phyloP scores from a whole-genome alignment of 495 filamentous ascomycete genomes.

The Xylaria venustula region DNA sequence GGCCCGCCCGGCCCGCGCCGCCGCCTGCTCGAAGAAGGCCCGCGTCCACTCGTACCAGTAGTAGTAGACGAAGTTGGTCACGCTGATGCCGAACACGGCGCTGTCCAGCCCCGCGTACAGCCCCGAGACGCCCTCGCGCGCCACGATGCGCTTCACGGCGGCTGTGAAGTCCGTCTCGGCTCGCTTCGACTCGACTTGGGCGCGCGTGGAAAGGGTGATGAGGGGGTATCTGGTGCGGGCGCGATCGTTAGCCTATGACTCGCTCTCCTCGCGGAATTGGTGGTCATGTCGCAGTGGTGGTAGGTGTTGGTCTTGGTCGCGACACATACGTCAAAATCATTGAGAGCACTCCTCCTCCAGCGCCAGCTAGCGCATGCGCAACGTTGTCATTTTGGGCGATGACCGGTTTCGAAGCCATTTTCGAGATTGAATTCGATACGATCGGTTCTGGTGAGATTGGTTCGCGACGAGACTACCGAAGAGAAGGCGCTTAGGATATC shows the following conservation, averaged over 20 bases:
- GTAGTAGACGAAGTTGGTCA: conserved; percentile 99
- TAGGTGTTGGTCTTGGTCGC: no score
- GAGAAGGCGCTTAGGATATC: not conserved
- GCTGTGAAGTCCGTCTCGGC: conserved; percentile 78
- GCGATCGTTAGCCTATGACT: not conserved
- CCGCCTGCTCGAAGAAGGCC: conserved; percentile 80
- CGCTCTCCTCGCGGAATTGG: not conserved
- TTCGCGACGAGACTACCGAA: not conserved
- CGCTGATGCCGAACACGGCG: conserved; percentile 93
- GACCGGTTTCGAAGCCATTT: conserved; percentile 44
- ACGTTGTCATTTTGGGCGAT: conserved; percentile 83
- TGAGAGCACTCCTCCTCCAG: conserved; percentile 87
- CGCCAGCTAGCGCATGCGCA: conserved; percentile 82
- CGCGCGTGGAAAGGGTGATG: conserved; percentile 95
- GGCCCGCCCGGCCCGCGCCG: conserved; percentile 67
- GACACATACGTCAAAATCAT: conserved; percentile 83
- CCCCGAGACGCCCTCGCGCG: conserved; percentile 83
- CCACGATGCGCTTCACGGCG: conserved; percentile 81
- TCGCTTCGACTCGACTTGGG: conserved; percentile 95
- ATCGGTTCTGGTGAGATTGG: not conserved
- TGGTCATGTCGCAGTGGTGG: no score
- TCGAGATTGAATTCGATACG: conserved; percentile 9
- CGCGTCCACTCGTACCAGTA: conserved; percentile 99
- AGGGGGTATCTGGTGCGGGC: conserved; percentile 71
- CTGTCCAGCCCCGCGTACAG: conserved; percentile 87